Evolutionary conservation across 345 rosid genomes (phyloP), one percentile per base, ranked within the genome.

Genomic region (Physaria fendleri): DNA sequence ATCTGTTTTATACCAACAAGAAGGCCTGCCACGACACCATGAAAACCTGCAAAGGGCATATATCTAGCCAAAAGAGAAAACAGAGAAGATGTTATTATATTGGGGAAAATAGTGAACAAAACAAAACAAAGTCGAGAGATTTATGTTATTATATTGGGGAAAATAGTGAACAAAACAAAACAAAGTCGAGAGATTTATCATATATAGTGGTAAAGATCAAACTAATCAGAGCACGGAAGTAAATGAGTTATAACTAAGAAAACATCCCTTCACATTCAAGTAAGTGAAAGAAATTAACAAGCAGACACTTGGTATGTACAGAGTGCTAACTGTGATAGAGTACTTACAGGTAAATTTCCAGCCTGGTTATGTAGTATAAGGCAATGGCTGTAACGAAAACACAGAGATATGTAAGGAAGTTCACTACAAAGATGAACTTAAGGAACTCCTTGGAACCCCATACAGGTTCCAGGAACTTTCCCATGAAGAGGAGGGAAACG

Each of bases 371-470:
- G 81, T 94, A 94, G 85, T 94, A 94, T 68, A 94, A 74, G 57
- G 87, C 80, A 69, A 94, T 82, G 37, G 88, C 95, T 50, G 96
- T 89, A 37, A 82, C 63, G 52, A 93, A 93, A 63, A 90, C 88
- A 42, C 95, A 85, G 25, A 89, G 60, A 16, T 90, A 93, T 3
- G 92, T 83, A 20, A 89, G 82, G 44, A 90, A 66, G 84, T 93
- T 93, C 59, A 85, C 81, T 6, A 89, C 44, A 68, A 89, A 83
- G 64, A 87, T 76, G 81, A 93, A 93, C 85, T 93, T 93, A 75
- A 89, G 77, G 77, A 93, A 90, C 75, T 90, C 97, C 81, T 76
- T 89, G 24, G 97, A 76, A 71, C 99, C 99, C 99, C 97, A 87
- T 5, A 93, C 79, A 16, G 96, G 97, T 67, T 93, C 99, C 43